A percentile compares a stretch with the other conserved stretches of the same genome.
These are phyloP conservation scores for Apocynum venetum DNA, from an alignment of 257 asterid genomes.

Conservation along the genomic window DNA sequence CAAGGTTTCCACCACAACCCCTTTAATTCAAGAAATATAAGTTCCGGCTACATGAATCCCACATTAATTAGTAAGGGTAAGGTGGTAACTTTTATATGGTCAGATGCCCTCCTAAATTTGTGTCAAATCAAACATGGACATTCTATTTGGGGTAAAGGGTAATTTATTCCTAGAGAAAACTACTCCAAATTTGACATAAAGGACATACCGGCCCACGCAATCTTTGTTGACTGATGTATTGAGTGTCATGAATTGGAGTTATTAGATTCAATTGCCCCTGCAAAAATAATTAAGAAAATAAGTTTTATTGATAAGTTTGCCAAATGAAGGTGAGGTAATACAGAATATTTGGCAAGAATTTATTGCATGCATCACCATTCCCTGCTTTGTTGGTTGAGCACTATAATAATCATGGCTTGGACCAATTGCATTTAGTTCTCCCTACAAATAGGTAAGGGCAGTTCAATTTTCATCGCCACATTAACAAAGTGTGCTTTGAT, in stretches of 20 bases:
- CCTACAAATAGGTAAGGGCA: constrained; percentile 18
- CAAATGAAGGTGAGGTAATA: not conserved
- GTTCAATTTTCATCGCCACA: not conserved
- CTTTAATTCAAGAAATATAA: not conserved
- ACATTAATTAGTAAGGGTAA: not conserved
- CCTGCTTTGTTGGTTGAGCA: constrained; percentile 22
- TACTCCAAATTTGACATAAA: not conserved
- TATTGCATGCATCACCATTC: constrained; percentile 22
- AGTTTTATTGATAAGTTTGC: not conserved
- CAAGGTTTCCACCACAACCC: not conserved
- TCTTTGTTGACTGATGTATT: constrained; percentile 21
- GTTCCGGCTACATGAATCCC: not conserved
- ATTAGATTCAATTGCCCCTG: constrained; percentile 26
- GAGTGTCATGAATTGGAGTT: constrained; percentile 16
- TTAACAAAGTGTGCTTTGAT: not conserved
- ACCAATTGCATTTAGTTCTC: constrained; percentile 21
- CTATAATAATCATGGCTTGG: constrained; percentile 9
- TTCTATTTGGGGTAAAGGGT: not conserved
- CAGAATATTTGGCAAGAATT: constrained; percentile 10
- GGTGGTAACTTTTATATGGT: not conserved
- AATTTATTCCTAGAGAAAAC: not conserved
- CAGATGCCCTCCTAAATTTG: not conserved
- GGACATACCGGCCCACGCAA: constrained; percentile 21
- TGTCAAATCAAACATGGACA: not conserved
- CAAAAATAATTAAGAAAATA: constrained; percentile 6